Evolutionary conservation across 2,329 filamentous ascomycete species (phyloP).

Genomic region (Fusarium siculi): DNA sequence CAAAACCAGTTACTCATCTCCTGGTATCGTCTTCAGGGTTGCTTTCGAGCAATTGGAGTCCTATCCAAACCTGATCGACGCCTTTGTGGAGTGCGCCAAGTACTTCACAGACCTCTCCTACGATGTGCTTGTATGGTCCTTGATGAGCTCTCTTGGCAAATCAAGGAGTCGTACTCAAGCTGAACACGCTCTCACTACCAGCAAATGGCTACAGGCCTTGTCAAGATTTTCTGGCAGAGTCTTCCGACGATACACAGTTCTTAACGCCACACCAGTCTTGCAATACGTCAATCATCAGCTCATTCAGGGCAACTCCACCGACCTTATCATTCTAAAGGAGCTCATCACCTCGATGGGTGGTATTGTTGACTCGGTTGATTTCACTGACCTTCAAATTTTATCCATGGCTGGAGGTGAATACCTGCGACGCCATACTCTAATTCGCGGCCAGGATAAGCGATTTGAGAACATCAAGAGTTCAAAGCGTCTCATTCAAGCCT

Average conservation of each 20-base stretch:
- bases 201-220: constrained; percentile 89
- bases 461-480: constrained; percentile 80
- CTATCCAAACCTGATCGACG: constrained; percentile 94
- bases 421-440: constrained; percentile 82
- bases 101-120: constrained; percentile 95
- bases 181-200: constrained; percentile 77
- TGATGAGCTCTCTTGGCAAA: constrained; percentile 79
- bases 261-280: constrained; percentile 86
- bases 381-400: constrained; percentile 87
- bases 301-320: constrained; percentile 82
- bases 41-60: constrained; percentile 91
- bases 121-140: constrained; percentile 91
- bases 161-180: constrained; percentile 71
- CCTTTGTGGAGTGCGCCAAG: constrained; percentile 91
- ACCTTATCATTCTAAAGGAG: constrained; percentile 91
- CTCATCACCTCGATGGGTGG: constrained; percentile 94
- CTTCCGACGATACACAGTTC: constrained; percentile 84
- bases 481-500: constrained; percentile 79
- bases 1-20: constrained; percentile 91
- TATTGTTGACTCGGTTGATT: constrained; percentile 85
- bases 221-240: constrained; percentile 92
- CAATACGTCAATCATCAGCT: constrained; percentile 92
- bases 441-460: constrained; percentile 83
- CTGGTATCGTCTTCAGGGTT: constrained; percentile 89
- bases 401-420: constrained; percentile 89